Evolutionary conservation across 768 basidiomycete genomes (phyloP).

Genomic region (Fomitopsis serialis): DNA sequence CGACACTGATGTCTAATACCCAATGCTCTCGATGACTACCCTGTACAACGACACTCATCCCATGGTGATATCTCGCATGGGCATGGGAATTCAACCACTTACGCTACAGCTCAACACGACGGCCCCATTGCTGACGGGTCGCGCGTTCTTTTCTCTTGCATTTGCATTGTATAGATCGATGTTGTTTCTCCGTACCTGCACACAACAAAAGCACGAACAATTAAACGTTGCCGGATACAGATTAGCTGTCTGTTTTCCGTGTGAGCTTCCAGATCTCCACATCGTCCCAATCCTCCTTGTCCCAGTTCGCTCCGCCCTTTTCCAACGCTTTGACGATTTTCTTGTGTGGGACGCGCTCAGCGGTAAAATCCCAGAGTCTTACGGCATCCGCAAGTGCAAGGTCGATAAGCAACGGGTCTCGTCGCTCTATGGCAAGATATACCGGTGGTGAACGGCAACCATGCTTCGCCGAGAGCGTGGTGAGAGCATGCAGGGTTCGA

Average conservation of each 20-base stretch:
- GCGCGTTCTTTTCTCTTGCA: neutral
- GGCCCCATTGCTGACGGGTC: neutral
- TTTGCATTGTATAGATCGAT: neutral
- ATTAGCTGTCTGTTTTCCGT: neutral
- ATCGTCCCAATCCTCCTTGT: slow-evolving; percentile 69
- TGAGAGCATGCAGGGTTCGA: slow-evolving; percentile 52
- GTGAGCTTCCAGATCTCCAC: slow-evolving; percentile 70
- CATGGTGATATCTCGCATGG: neutral
- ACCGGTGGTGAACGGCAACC: slow-evolving; percentile 38
- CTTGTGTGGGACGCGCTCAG: slow-evolving; percentile 51
- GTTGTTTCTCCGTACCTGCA: neutral
- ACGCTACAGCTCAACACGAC: neutral
- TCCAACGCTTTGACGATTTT: slow-evolving; percentile 59
- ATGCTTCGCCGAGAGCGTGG: slow-evolving; percentile 14
- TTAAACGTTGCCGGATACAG: neutral
- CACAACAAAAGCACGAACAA: neutral
- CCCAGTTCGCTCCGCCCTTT: slow-evolving; percentile 55
- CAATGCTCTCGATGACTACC: neutral
- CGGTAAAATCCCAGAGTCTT: slow-evolving; percentile 48
- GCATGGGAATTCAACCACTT: neutral
- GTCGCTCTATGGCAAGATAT: slow-evolving; percentile 67
- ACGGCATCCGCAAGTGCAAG: slow-evolving; percentile 51
- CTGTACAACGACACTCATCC: neutral
- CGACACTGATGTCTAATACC: neutral
- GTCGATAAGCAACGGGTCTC: slow-evolving; percentile 66